Conservation (phyloP, 306 rosid genomes). For the Spatholobus suberectus region DNA sequence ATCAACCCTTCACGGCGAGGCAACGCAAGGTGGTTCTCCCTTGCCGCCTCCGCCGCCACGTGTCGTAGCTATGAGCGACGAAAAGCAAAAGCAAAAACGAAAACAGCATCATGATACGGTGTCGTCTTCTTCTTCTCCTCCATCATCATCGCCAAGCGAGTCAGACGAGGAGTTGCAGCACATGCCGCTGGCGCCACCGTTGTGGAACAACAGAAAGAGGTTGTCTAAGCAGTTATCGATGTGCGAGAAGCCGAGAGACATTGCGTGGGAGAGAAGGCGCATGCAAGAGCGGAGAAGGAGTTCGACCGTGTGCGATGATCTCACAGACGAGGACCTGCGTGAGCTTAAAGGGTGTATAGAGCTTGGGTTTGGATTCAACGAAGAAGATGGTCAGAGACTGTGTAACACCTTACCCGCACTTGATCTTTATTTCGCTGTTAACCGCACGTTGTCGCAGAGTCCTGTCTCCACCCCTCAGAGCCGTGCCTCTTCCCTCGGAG, state of each 20-base stretch:
- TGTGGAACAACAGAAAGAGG: conserved; percentile 51
- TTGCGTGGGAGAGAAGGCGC: conserved; percentile 89
- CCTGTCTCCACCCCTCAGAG: conserved; percentile 85
- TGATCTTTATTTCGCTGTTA: conserved; percentile 91
- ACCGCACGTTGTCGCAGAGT: conserved; percentile 66
- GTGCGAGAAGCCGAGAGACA: conserved; percentile 74
- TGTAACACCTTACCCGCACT: conserved; percentile 90
- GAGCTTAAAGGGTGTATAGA: conserved; percentile 92
- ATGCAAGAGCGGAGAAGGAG: conserved; percentile 56
- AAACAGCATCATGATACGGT: neutral
- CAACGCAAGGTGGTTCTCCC: conserved; percentile 28
- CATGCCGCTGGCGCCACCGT: conserved; percentile 58
- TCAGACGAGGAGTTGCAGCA: conserved; percentile 62
- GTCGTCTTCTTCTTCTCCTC: conserved; percentile 1
- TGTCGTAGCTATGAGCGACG: neutral
- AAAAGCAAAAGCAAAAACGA: neutral
- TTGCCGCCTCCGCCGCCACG: conserved; percentile 46
- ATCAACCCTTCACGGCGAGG: conserved; percentile 23
- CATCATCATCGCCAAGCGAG: conserved; percentile 24
- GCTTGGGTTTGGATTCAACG: conserved; percentile 93
- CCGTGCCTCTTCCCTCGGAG: conserved; percentile 56
- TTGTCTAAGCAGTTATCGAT: conserved; percentile 69
- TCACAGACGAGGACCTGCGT: conserved; percentile 75
- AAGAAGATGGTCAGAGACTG: conserved; percentile 77
- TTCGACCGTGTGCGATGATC: conserved; percentile 40